phyloP scores from a whole-genome alignment of 2,329 filamentous ascomycete genomes.

The Colletotrichum musae region DNA sequence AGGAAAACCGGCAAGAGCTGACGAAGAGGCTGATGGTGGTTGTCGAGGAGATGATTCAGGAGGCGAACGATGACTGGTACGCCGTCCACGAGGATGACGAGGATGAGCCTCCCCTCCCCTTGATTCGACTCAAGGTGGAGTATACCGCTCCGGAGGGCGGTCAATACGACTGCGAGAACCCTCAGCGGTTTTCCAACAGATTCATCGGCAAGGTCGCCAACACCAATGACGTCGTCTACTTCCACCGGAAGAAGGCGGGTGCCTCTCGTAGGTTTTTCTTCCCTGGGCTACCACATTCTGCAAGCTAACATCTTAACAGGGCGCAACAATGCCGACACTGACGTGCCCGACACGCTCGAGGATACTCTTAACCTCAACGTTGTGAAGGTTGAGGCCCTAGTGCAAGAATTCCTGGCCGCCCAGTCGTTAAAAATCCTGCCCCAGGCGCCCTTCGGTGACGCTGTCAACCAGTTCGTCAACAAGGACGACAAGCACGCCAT shows the following conservation, averaged over 20 bases:
- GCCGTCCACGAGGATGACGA: constrained; percentile 78
- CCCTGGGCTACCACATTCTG: neutral
- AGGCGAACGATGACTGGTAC: constrained; percentile 87
- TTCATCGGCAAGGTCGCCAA: constrained; percentile 95
- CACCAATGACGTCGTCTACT: constrained; percentile 92
- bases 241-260: constrained; percentile 87
- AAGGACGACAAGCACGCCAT: constrained; percentile 97
- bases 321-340: constrained; percentile 63
- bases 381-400: constrained; percentile 89
- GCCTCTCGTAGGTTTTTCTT: constrained; percentile 57
- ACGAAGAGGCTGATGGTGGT: constrained; percentile 82
- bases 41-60: constrained; percentile 88
- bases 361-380: constrained; percentile 78
- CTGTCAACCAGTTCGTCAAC: constrained; percentile 91
- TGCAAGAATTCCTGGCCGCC: constrained; percentile 87
- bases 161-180: constrained; percentile 92
- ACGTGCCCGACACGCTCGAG: constrained; percentile 75
- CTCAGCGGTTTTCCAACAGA: constrained; percentile 93
- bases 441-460: constrained; percentile 92
- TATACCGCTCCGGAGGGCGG: constrained; percentile 88
- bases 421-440: constrained; percentile 95
- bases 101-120: constrained; percentile 78
- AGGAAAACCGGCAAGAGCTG: constrained; percentile 86
- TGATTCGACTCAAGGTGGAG: constrained; percentile 92
- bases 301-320: constrained; percentile 39